Base-by-base conservation (phyloP, 371 early-diverging fungal genomes). In the Mucor piriformis region DNA sequence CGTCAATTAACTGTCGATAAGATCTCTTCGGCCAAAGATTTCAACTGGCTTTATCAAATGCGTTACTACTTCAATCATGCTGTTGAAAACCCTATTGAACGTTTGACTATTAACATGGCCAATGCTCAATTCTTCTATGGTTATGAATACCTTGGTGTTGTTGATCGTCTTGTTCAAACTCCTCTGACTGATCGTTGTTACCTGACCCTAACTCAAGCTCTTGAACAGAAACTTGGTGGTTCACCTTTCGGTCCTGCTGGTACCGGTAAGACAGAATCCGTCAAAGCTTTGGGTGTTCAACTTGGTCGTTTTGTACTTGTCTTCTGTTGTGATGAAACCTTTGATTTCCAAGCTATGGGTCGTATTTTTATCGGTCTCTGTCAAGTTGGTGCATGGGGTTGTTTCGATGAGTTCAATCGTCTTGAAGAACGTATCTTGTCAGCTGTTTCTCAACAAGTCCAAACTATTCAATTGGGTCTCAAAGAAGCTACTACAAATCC, bases 371-470 rank as follows among this genome's bases (percentile, higher is more conserved):
- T 95, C 63, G 99, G 99, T 65, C 87, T 98, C 61, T 96, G 93
- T 70, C 95, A 94, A 70, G 99, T 96, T 10, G 99, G 98, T 33
- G 97, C 97, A 0, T 99, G 96, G 97, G 96, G 99, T 57, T 98
- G 99, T 81, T 98, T 99, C 72, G 99, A 99, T 80, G 99, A 99
- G 78, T 99, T 99, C 79, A 99, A 99, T 76, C 91, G 99, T 59
- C 77, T 99, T 64, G 97, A 96, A 70, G 96, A 96, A 77, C 84
- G 97, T 57, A 97, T 98, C 50, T 82, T 99, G 68, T 96, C 97
- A 23, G 97, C 98, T 27, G 97, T 99, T 4, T 96, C 97, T 24
- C 99, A 99, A 75, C 97, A 98, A 73, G 94, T 99, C 24, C 98
- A 99, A 70, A 90, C 95, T 10, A 99, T 99, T 69, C 99, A 99